phyloP scores from a whole-genome alignment of 148 eudicot genomes.

The Camellia sinensis region DNA sequence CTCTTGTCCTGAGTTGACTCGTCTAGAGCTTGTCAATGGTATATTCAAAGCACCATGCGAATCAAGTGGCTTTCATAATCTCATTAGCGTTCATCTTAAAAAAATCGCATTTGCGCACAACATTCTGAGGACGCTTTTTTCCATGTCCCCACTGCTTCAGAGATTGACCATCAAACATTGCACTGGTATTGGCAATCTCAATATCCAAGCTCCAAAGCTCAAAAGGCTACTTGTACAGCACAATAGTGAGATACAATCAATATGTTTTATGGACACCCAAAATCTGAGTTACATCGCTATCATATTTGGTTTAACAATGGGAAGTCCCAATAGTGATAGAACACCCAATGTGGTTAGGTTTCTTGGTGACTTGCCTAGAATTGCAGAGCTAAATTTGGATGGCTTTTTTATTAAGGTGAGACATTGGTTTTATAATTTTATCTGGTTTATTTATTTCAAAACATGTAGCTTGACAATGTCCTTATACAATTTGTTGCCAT shows the following conservation, averaged over 20 bases:
- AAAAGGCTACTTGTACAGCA: accelerated
- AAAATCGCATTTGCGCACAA: not conserved
- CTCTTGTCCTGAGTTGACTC: conserved; percentile 13
- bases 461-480: not conserved
- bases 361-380: conserved; percentile 3
- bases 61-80: not conserved
- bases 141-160: not conserved
- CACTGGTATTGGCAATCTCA: not conserved
- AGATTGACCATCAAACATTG: accelerated
- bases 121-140: not conserved
- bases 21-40: not conserved
- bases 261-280: not conserved
- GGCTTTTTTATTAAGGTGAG: not conserved
- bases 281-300: not conserved
- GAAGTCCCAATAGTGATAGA: no score
- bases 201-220: not conserved
- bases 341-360: not conserved
- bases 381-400: not conserved
- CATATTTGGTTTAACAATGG: not conserved
- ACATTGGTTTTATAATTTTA: not conserved
- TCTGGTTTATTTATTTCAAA: not conserved
- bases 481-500: no score
- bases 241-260: not conserved
- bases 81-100: not conserved
- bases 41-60: not conserved